Evolutionary conservation across 2,329 filamentous ascomycete species (phyloP).

Genomic region (Aspergillus niger): DNA sequence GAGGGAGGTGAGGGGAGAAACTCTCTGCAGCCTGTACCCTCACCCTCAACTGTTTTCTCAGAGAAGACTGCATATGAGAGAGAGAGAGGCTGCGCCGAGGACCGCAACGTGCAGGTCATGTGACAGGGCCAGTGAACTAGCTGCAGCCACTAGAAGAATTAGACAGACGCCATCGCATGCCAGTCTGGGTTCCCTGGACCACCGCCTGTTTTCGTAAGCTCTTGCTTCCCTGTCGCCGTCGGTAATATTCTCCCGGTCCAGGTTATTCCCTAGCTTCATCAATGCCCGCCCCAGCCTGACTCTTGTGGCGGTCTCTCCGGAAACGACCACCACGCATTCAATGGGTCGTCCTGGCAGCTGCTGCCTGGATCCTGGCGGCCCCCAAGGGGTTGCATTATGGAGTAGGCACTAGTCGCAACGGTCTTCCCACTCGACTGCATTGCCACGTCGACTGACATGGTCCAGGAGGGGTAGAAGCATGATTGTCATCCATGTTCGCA

Average conservation of each 20-base stretch:
- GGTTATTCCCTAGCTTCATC: not conserved
- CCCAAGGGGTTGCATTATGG: not conserved
- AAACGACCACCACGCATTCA: not conserved
- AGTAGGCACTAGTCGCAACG: slow-evolving; percentile 2
- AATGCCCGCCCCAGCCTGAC: not conserved
- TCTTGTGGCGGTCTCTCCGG: too few relatives aligned
- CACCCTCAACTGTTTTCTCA: not conserved
- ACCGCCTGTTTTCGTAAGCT: not conserved
- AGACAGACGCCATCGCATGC: not conserved
- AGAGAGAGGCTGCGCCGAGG: too few relatives aligned
- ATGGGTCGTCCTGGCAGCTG: not conserved
- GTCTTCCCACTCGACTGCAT: not conserved
- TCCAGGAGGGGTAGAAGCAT: not conserved
- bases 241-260: not conserved
- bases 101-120: not conserved
- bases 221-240: not conserved
- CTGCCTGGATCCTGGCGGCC: not conserved
- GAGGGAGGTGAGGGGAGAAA: too few relatives aligned
- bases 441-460: slow-evolving; percentile 2
- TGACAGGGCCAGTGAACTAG: not conserved
- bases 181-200: not conserved
- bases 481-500: not conserved
- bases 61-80: not conserved
- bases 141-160: not conserved
- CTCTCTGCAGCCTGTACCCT: not conserved